phyloP scores from a whole-genome alignment of 306 rosid genomes.

The Quillaja saponaria region DNA sequence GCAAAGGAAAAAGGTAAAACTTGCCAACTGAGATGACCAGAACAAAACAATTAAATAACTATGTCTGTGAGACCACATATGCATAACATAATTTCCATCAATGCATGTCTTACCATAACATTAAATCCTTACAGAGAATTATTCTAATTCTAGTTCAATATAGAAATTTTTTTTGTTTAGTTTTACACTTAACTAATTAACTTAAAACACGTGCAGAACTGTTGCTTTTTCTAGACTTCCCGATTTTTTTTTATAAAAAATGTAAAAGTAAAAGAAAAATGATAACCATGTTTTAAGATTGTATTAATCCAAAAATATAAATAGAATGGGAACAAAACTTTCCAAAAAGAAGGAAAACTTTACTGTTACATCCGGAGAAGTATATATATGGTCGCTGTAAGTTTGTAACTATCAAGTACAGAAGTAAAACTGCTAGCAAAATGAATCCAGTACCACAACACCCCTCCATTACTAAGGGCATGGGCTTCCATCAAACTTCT shows the following conservation, averaged over 20 bases:
- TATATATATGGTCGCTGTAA: too few relatives aligned
- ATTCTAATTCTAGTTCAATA: too few relatives aligned
- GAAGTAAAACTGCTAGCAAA: not conserved
- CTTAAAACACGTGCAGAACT: not conserved
- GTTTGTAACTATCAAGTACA: not conserved
- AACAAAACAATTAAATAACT: slow-evolving; percentile 10
- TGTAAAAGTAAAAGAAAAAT: too few relatives aligned
- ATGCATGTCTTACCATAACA: not conserved
- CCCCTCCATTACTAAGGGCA: too few relatives aligned
- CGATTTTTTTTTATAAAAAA: too few relatives aligned
- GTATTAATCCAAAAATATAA: too few relatives aligned
- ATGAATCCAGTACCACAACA: too few relatives aligned
- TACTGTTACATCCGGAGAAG: too few relatives aligned
- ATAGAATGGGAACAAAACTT: not conserved
- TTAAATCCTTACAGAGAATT: not conserved
- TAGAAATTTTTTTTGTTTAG: not conserved
- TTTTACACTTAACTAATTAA: not conserved
- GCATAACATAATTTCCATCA: not conserved
- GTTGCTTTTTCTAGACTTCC: not conserved
- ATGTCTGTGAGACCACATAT: not conserved
- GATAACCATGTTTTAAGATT: too few relatives aligned
- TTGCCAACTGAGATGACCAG: slow-evolving; percentile 9
- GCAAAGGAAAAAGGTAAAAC: slow-evolving; percentile 12
- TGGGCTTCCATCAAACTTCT: too few relatives aligned
- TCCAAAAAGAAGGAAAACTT: too few relatives aligned